phyloP scores from a whole-genome alignment of 2,329 filamentous ascomycete genomes.

The Grosmannia huntii region DNA sequence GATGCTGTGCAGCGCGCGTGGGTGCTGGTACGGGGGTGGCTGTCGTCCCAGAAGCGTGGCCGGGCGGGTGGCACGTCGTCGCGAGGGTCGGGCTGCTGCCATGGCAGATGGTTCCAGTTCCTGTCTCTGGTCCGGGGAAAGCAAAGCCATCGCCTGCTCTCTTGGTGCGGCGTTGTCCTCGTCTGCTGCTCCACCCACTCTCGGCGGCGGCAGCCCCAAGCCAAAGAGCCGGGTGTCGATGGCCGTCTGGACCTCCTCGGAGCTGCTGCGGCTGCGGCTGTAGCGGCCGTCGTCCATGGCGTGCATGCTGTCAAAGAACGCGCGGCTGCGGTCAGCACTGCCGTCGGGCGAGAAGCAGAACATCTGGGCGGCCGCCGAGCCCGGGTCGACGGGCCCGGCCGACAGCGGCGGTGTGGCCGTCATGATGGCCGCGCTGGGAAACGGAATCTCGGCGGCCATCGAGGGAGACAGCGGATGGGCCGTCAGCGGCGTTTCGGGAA shows the following conservation, averaged over 20 bases:
- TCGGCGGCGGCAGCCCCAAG: background rate
- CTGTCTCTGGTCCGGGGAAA: too few relatives aligned
- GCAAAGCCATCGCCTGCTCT: too few relatives aligned
- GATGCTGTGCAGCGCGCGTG: conserved; percentile 48
- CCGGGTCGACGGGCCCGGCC: conserved; percentile 35
- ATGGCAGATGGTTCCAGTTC: background rate
- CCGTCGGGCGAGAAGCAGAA: conserved; percentile 30
- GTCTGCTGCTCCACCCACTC: too few relatives aligned
- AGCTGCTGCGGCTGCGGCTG: background rate
- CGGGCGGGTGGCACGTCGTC: conserved; percentile 25
- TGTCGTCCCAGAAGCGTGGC: conserved; percentile 15
- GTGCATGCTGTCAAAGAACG: conserved; percentile 1
- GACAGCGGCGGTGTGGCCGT: conserved; percentile 47
- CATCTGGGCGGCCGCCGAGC: conserved; percentile 15
- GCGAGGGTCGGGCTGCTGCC: conserved; percentile 17
- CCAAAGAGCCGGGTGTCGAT: background rate
- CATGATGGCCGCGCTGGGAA: conserved; percentile 38
- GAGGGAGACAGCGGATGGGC: conserved; percentile 37
- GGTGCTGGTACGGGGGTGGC: conserved; percentile 42
- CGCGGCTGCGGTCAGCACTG: background rate
- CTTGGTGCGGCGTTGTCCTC: too few relatives aligned
- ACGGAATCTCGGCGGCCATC: conserved; percentile 28
- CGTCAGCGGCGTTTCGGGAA: conserved; percentile 40
- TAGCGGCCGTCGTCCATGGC: background rate
- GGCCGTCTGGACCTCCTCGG: background rate